A percentile compares a stretch with the other conserved stretches of the same genome.
These are phyloP conservation scores for Aspergillus nidulans DNA, from an alignment of 495 filamentous ascomycete species.

Conservation along the genomic window DNA sequence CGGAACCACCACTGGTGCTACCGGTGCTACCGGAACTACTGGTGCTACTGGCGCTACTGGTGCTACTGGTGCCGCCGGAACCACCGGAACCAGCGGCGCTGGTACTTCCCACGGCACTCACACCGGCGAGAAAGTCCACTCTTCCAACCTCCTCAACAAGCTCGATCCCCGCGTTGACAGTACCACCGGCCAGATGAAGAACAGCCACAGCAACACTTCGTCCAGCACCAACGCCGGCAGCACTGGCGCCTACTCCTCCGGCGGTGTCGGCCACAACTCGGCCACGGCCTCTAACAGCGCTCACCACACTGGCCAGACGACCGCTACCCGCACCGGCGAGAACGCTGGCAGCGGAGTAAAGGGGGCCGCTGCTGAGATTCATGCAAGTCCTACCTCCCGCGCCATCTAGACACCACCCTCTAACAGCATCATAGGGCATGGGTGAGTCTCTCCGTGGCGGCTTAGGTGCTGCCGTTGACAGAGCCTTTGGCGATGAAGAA, in stretches of 20 bases:
- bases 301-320: neutral
- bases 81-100: slow-evolving; percentile 33
- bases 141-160: slow-evolving; percentile 42
- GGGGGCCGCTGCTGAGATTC: slow-evolving; percentile 28
- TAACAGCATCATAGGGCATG: slow-evolving; percentile 25
- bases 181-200: slow-evolving; percentile 9
- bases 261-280: slow-evolving; percentile 14
- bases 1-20: neutral
- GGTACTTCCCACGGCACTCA: slow-evolving; percentile 24
- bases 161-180: slow-evolving; percentile 48
- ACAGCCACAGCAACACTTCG: slow-evolving; percentile 1
- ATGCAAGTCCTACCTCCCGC: slow-evolving; percentile 27
- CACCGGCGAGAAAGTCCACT: slow-evolving; percentile 36
- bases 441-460: slow-evolving; percentile 44
- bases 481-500: slow-evolving; percentile 35
- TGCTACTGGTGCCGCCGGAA: slow-evolving; percentile 14
- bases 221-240: neutral
- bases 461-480: slow-evolving; percentile 35
- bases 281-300: slow-evolving; percentile 17
- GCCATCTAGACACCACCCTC: neutral
- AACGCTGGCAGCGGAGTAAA: slow-evolving; percentile 18
- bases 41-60: slow-evolving; percentile 32
- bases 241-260: neutral
- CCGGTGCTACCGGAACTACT: slow-evolving; percentile 16
- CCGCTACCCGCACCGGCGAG: slow-evolving; percentile 14